Base-by-base conservation (phyloP, 352 stramenopile genomes). In the Blastocystis sp. region DNA sequence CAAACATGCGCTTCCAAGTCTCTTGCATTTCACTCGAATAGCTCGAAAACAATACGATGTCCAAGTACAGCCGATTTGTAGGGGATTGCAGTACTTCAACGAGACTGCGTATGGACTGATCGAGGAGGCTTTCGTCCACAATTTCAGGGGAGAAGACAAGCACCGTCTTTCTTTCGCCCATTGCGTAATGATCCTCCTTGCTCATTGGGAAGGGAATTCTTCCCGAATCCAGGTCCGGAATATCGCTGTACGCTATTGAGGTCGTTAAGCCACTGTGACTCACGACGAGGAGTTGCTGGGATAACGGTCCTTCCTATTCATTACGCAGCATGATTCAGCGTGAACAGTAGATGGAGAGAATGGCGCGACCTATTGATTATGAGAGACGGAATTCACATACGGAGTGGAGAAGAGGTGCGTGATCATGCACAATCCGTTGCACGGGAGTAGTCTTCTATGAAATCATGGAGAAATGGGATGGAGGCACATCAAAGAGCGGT, bases 201-300 rank as follows among this genome's bases (percentile, higher is more conserved):
- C 45, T 66, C 41, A 21, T 9, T 34, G 70, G 38, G 41, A 62
- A 81, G 5, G 70, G 70, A 64, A 64, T 81, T 41, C 70, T 21
- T 21, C 70, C 70, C 28, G 70, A 23, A 64, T 81, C 70, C 11
- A 81, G 48, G 59, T 81, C 70, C n/a, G 70, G 70, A 62, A 81
- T 62, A 62, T 81, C 43, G 14, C 59, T 34, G 28, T 34, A 34
- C 28, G 28, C 28, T 34, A 34, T 34, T 34, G 28, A 34, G 28
- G 28, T 34, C 28, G 28, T 34, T 34, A 34, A 34, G 28, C 28
- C 28, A 34, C 28, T 34, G 28, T 34, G 28, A 34, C 28, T 34
- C 28, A 34, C 28, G 28, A 34, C 28, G 28, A 34, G 28, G 28
- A 34, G 28, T 34, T 34, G 28, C 28, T 34, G 28, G 28, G 28